Evolutionary conservation across 306 rosid genomes (phyloP).

Genomic region (Rosa persica): DNA sequence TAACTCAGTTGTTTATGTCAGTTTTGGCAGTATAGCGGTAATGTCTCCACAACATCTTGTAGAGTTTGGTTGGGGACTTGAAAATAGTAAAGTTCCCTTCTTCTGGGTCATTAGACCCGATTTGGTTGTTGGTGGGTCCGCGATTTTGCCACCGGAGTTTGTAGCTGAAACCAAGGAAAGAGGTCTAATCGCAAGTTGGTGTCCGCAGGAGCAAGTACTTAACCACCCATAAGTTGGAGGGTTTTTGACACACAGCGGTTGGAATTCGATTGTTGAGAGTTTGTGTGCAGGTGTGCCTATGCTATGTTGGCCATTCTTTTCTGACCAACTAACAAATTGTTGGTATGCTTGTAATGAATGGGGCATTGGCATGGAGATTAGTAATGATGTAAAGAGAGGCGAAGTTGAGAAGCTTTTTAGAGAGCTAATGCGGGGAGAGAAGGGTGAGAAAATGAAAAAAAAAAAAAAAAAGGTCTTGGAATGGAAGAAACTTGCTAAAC

Average conservation of each 20-base stretch:
- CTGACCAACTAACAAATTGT: slow-evolving; percentile 17
- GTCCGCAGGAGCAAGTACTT: slow-evolving; percentile 24
- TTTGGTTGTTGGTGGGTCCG: neutral
- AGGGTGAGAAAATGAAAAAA: slow-evolving; percentile 13
- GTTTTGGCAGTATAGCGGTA: slow-evolving; percentile 9
- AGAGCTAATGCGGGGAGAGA: neutral
- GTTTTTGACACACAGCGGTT: slow-evolving; percentile 31
- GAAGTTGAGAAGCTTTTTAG: slow-evolving; percentile 10
- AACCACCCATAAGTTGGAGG: slow-evolving; percentile 20
- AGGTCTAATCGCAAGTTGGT: slow-evolving; percentile 17
- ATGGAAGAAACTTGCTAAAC: slow-evolving; percentile 4
- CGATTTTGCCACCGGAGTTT: slow-evolving; percentile 6
- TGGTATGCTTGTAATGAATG: slow-evolving; percentile 11
- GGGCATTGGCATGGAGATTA: slow-evolving; percentile 25
- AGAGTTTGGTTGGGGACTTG: slow-evolving; percentile 28
- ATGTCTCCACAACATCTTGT: slow-evolving; percentile 5
- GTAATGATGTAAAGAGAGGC: slow-evolving; percentile 20
- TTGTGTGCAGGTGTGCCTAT: slow-evolving; percentile 26
- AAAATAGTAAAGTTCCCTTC: slow-evolving; percentile 11
- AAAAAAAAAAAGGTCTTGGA: neutral
- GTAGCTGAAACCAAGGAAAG: neutral
- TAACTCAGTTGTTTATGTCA: slow-evolving; percentile 23
- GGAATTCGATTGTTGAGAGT: slow-evolving; percentile 18
- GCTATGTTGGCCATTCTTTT: slow-evolving; percentile 22
- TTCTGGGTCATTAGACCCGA: slow-evolving; percentile 27